Base-by-base conservation (phyloP, 768 basidiomycete species). In the Phanerochaete sordida region DNA sequence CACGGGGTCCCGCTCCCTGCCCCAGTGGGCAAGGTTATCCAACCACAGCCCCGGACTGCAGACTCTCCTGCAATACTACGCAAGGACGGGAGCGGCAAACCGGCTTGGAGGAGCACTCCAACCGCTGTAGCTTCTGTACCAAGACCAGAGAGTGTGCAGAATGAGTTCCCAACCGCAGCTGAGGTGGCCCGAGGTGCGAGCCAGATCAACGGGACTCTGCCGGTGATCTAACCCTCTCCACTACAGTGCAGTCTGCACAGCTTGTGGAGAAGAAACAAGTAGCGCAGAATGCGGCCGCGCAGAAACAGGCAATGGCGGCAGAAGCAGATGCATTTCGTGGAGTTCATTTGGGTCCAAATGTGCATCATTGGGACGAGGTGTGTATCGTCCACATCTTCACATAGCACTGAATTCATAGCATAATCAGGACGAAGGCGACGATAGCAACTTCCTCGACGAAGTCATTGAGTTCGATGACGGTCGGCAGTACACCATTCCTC, bases 281-380 rank as follows among this genome's bases (percentile, higher is more conserved):
- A 1, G 79, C 82, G n/a, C 84, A 85, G 45, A 75, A 78, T 15
- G 79, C 80, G 21, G 72, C 74, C 9, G 71, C 79, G 8, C 81
- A 81, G 65, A 86, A 87, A 70, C 85, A 85, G 68, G 82, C 85
- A 19, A 75, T 88, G 44, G 74, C 86, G 56, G 89, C 94, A 69
- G 91, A 93, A 66, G 88, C 95, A 7, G 96, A 97, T 72, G 90
- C 95, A 0, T 99, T 99, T 75, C 84, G 95, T 39, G 95, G 95
- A 0, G 87, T 93, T 0, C 95, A 98, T 72, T 76, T 98, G 49
- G 88, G 97, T 74, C 92, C 95, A 51, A 95, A 95, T 66, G 86
- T 91, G 2, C 91, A 94, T 69, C 95, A 98, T 70, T 99, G 97
- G 97, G 97, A 98, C 66, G 95, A 97, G 82, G 95, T 98, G 63